phyloP scores from a whole-genome alignment of 768 basidiomycete species.

The Neoboletus magnificus region DNA sequence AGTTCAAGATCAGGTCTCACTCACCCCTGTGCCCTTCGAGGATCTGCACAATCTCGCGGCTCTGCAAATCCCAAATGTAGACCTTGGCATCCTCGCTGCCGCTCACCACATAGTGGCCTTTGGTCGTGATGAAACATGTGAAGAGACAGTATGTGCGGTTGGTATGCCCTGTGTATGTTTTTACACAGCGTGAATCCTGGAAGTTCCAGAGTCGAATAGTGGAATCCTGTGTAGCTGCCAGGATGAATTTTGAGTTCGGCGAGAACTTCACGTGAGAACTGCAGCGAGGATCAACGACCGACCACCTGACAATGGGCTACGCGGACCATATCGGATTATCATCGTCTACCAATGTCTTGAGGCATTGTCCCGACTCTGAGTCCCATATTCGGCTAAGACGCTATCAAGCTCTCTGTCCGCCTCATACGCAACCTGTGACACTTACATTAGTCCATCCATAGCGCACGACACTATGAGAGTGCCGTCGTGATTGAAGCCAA shows the following conservation, averaged over 20 bases:
- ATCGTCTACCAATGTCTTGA: slow-evolving; percentile 95
- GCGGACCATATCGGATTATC: slow-evolving; percentile 88
- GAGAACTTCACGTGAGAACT: slow-evolving; percentile 91
- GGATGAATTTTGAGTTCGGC: slow-evolving; percentile 85
- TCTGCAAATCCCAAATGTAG: slow-evolving; percentile 88
- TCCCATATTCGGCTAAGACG: slow-evolving; percentile 92
- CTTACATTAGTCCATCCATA: slow-evolving; percentile 96
- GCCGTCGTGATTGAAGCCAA: slow-evolving; percentile 92
- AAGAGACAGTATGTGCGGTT: slow-evolving; percentile 84
- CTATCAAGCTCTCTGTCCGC: neutral
- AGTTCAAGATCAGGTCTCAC: slow-evolving; percentile 3
- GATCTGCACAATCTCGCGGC: slow-evolving; percentile 67
- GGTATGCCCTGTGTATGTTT: slow-evolving; percentile 85
- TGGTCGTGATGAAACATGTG: slow-evolving; percentile 57
- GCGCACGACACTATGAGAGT: slow-evolving; percentile 92
- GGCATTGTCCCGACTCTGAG: slow-evolving; percentile 92
- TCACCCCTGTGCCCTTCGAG: slow-evolving; percentile 80
- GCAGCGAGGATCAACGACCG: slow-evolving; percentile 5
- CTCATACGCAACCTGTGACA: slow-evolving; percentile 3
- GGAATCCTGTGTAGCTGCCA: slow-evolving; percentile 92
- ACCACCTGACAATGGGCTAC: neutral
- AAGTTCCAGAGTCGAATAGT: slow-evolving; percentile 95
- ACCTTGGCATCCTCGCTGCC: slow-evolving; percentile 91
- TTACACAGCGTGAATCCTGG: slow-evolving; percentile 85
- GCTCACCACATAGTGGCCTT: slow-evolving; percentile 70